phyloP scores from a whole-genome alignment of 2,329 filamentous ascomycete genomes.

The Fusarium sambucinum region DNA sequence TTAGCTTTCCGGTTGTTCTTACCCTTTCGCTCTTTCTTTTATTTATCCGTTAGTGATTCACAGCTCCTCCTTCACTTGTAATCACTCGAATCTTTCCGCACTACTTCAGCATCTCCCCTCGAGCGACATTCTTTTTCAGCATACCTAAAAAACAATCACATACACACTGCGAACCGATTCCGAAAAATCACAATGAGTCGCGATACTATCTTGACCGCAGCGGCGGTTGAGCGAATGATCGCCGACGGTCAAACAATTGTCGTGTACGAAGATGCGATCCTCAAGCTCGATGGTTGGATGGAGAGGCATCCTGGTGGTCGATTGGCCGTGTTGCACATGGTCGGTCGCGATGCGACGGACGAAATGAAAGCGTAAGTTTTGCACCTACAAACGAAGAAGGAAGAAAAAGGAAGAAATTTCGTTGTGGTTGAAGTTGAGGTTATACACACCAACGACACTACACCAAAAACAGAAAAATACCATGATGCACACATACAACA shows the following conservation, averaged over 20 bases:
- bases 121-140: conserved; percentile 5
- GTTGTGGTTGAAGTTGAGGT: conserved; percentile 6
- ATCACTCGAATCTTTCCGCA: not conserved
- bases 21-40: not conserved
- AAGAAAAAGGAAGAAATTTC: not conserved
- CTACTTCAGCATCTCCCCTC: not conserved
- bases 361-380: conserved; percentile 52
- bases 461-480: conserved; percentile 10
- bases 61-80: not conserved
- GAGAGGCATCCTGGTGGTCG: conserved; percentile 69
- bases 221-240: conserved; percentile 64
- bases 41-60: not conserved
- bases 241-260: conserved; percentile 67
- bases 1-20: not conserved
- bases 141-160: not conserved
- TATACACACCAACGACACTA: conserved; percentile 2
- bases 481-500: conserved; percentile 6
- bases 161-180: not conserved
- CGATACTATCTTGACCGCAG: conserved; percentile 58
- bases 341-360: conserved; percentile 54
- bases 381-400: not conserved
- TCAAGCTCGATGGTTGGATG: conserved; percentile 70
- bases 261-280: conserved; percentile 66
- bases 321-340: conserved; percentile 69
- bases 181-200: conserved; percentile 50